Evolutionary conservation across 1,284 basidiomycete genomes (phyloP).

Genomic region (Meira miltonrushii): DNA sequence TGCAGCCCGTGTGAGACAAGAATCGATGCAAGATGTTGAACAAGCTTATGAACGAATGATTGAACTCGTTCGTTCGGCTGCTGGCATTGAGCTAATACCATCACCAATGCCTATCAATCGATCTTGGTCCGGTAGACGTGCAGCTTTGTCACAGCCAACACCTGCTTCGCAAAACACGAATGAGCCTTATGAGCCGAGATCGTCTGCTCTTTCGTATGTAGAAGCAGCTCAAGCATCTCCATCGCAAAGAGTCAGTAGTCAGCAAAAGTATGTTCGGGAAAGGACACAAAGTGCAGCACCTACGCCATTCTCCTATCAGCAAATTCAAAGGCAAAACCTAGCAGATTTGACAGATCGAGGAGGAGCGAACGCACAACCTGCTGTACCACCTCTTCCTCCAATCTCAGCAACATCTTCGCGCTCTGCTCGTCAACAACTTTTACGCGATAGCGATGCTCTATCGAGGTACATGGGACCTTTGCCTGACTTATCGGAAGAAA

Average conservation of each 20-base stretch:
- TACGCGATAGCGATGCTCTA: slow-evolving; percentile 14
- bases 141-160: not conserved
- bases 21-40: slow-evolving; percentile 17
- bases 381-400: not conserved
- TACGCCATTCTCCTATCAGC: not conserved
- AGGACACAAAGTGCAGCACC: slow-evolving; percentile 6
- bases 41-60: slow-evolving; percentile 14
- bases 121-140: not conserved
- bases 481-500: not conserved
- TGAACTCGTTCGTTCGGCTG: slow-evolving; percentile 13
- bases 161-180: not conserved
- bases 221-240: not conserved
- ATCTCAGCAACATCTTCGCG: slow-evolving; percentile 5
- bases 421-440: slow-evolving; percentile 12
- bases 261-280: not conserved
- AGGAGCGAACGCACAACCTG: not conserved
- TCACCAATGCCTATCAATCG: slow-evolving; percentile 7
- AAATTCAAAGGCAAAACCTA: not conserved
- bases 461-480: not conserved
- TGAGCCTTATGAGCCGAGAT: not conserved
- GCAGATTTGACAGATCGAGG: not conserved
- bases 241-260: not conserved
- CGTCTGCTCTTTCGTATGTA: not conserved
- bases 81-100: slow-evolving; percentile 4
- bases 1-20: slow-evolving; percentile 11